Evolutionary conservation across 192 early-diverging fungal species (phyloP), one percentile per base, ranked within the genome.

Genomic region (Mortierella claussenii): DNA sequence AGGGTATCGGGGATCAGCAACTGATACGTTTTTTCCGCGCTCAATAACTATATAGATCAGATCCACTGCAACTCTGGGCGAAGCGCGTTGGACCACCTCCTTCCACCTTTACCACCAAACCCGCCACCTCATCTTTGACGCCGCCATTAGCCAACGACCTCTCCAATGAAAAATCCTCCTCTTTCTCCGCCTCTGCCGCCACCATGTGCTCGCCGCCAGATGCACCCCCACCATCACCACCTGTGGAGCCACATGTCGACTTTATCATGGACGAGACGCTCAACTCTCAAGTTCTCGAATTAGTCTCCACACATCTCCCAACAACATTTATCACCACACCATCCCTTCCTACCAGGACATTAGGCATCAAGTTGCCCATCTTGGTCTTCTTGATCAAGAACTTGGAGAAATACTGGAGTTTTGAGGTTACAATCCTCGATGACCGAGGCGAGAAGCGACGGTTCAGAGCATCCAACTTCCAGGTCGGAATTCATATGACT

Each of bases 251-350:
- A 13, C 90, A 91, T 79, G 91, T 96, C 55, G 88, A 90, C 47
- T 89, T 88, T 47, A 85, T 94, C 42, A 88, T 86, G 23, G 95
- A 96, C 74, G 89, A 93, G 23, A 89, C 90, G 48, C 92, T 96
- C 49, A 89, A 91, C 58, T 94, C 92, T 21, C 85, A 86, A 13
- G 93, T 95, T 8, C 78, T 95, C 15, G 95, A 96, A 66, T 83
- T 96, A 52, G 62, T 90, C 31, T 93, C 93, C 40, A 81, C 91
- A 23, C 88, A 95, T 53, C 83, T 98, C 17, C 84, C 91, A 0
- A 85, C 89, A 24, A 96, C 95, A n/a, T 97, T 90, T 68, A 95
- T 98, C 50, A 92, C 89, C 7, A 95, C 93, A 51, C 97, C 96
- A 20, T 81, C 87, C 8, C 83, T 86, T 48, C 81, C 84, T 17